Evolutionary conservation across 768 basidiomycete genomes (phyloP).

Genomic region (Cyclocybe cylindracea): DNA sequence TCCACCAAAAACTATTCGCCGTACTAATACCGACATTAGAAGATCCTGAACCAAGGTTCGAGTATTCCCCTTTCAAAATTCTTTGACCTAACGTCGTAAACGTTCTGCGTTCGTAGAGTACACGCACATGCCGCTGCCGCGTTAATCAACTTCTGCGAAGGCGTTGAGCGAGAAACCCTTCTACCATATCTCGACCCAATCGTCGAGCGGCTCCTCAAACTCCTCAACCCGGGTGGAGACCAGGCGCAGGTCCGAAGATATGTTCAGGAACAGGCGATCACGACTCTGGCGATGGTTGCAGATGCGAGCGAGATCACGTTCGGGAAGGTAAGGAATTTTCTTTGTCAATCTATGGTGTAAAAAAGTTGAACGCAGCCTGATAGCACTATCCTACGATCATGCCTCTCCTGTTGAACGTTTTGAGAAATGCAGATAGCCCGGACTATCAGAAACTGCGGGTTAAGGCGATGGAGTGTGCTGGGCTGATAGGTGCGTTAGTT

Average conservation of each 20-base stretch:
- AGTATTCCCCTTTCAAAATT: slow-evolving; percentile 38
- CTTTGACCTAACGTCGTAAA: background rate
- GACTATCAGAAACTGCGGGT: slow-evolving; percentile 70
- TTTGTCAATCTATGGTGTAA: background rate
- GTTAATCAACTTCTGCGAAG: slow-evolving; percentile 90
- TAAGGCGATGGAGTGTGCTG: slow-evolving; percentile 92
- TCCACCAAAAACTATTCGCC: slow-evolving; percentile 67
- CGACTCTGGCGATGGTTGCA: slow-evolving; percentile 87
- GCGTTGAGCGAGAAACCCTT: slow-evolving; percentile 72
- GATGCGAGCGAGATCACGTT: slow-evolving; percentile 83
- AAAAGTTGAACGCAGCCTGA: background rate
- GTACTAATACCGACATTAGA: slow-evolving; percentile 74
- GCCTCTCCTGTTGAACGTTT: slow-evolving; percentile 65
- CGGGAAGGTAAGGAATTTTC: slow-evolving; percentile 24
- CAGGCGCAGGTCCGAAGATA: slow-evolving; percentile 51
- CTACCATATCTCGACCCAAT: slow-evolving; percentile 80
- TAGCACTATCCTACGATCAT: slow-evolving; percentile 24
- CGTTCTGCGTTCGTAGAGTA: slow-evolving; percentile 47
- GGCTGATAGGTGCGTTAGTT: slow-evolving; percentile 68
- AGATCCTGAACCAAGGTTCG: slow-evolving; percentile 73
- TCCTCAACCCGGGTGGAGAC: slow-evolving; percentile 58
- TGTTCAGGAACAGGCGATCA: slow-evolving; percentile 88
- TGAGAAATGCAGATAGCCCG: slow-evolving; percentile 67
- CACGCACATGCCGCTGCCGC: slow-evolving; percentile 88
- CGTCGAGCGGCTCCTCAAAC: slow-evolving; percentile 68